Evolutionary conservation across 164 flowering plant genomes (phyloP).

Genomic region (Vitis vinifera): ASM3070453v1 NC_081822.1:13581501-13582000

Average conservation of each 20-base stretch:
- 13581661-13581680: constrained; percentile 56
- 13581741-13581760: constrained; percentile 49
- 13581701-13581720: constrained; percentile 83
- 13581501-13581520: constrained; percentile 84
- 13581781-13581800: constrained; percentile 87
- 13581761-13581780: constrained; percentile 63
- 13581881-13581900: constrained; percentile 60
- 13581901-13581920: constrained; percentile 71
- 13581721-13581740: constrained; percentile 86
- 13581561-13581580: constrained; percentile 65
- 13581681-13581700: constrained; percentile 76
- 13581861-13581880: constrained; percentile 63
- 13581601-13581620: constrained; percentile 89
- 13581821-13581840: constrained; percentile 59
- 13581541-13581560: constrained; percentile 49
- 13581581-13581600: constrained; percentile 74
- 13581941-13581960: constrained; percentile 44
- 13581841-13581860: constrained; percentile 57
- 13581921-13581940: constrained; percentile 85
- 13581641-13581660: constrained; percentile 46
- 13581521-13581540: constrained; percentile 56
- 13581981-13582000: constrained; percentile 55
- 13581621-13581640: constrained; percentile 83
- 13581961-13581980: constrained; percentile 60
- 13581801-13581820: constrained; percentile 89